Evolutionary conservation across 306 rosid genomes (phyloP), one percentile per base, ranked within the genome.

Genomic region (Prunus mira): DNA sequence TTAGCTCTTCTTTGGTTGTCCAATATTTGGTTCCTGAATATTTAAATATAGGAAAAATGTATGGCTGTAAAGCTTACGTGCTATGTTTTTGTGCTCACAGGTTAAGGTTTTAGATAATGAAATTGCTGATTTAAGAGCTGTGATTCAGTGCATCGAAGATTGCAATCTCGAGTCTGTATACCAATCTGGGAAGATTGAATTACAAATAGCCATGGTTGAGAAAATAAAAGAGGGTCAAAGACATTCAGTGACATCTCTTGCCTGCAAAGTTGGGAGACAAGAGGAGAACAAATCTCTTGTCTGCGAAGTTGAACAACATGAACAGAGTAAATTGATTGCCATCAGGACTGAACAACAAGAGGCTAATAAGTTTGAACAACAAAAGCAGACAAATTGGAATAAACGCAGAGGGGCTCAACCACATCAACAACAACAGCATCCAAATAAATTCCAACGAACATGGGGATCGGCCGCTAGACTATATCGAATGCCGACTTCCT

Each of bases 141-240:
- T 79, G 54, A 78, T 82, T 19, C 43, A 69, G 73, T 90, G 88
- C 84, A 65, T 87, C 38, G 56, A 67, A 58, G 96, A 88, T 41
- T 71, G 81, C 84, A 79, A 82, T 18, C 86, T 89, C n/a, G 75
- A 74, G 65, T 72, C 81, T 43, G 65, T 61, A 30, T 76, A 83
- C 70, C 80, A 79, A 41, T 46, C 84, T 22, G 32, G 12, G 11
- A 76, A 61, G 65, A 80, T 87, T 74, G 67, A 69, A n/a, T n/a
- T n/a, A 2, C 88, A 78, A 49, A 80, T 88, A 74, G 13, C 1
- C 12, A 17, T 17, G 24, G 76, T 88, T 14, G 81, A 68, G 50
- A 60, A 22, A 30, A 51, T 79, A 28, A 82, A 81, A 82, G 63
- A 32, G 56, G 54, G 65, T 17, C 46, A 60, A 61, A 55, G 69